phyloP scores from a whole-genome alignment of 2,329 filamentous ascomycete species.

The Diaporthe destruens region DNA sequence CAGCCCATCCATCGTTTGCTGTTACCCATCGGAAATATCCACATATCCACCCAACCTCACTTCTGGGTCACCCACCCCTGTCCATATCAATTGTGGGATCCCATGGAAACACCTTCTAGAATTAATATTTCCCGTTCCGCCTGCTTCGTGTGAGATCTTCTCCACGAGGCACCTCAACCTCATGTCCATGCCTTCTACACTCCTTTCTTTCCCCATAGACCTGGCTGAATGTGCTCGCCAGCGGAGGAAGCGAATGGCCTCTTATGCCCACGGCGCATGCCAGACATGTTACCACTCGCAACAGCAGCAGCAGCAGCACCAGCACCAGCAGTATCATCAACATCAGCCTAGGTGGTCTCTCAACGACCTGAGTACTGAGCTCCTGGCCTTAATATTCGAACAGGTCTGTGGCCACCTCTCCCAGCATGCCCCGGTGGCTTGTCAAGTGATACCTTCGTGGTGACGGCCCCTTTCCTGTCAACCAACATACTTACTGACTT shows the following conservation, averaged over 20 bases:
- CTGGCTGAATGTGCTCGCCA: constrained; percentile 29
- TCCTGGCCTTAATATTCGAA: constrained; percentile 57
- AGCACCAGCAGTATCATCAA: constrained; percentile 4
- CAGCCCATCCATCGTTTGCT: constrained; percentile 8
- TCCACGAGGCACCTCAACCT: constrained; percentile 19
- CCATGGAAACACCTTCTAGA: constrained; percentile 26
- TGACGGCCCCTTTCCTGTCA: too few species aligned
- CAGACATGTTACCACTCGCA: constrained; percentile 42
- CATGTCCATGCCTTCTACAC: constrained; percentile 33
- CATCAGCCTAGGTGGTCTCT: constrained; percentile 47
- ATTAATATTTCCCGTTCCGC: constrained; percentile 26
- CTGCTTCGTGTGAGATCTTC: constrained; percentile 32
- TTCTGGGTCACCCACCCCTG: constrained; percentile 27
- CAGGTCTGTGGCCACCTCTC: constrained; percentile 49
- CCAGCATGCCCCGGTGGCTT: too few species aligned
- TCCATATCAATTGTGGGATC: constrained; percentile 20
- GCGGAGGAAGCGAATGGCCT: constrained; percentile 44
- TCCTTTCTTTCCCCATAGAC: constrained; percentile 17
- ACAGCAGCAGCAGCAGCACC: constrained; percentile 12
- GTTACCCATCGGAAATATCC: constrained; percentile 12
- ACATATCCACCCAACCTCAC: constrained; percentile 17
- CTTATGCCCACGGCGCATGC: constrained; percentile 42
- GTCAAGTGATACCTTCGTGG: neutral
- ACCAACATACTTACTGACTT: constrained; percentile 31
- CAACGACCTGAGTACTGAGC: constrained; percentile 57